Percentiles rank a stretch among this genome's conserved stretches.
Conservation (phyloP, 139 green algal species). For the Closterium sp. region DNA sequence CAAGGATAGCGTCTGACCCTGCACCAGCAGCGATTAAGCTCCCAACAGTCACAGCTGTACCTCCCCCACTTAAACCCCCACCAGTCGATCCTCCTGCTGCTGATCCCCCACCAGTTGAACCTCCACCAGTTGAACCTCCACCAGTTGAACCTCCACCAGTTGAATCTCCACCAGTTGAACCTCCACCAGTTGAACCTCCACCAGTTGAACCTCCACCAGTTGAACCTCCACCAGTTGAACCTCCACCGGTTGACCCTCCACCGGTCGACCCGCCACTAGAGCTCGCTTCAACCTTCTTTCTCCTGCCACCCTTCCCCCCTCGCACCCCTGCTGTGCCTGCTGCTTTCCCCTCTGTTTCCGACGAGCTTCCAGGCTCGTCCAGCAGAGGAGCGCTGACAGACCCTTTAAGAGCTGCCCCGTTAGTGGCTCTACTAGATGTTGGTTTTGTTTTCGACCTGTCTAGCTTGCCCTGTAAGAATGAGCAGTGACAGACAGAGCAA, state of each 20-base stretch:
- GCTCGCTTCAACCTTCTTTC: background rate
- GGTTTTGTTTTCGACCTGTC: background rate
- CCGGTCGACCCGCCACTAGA: background rate
- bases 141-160: background rate
- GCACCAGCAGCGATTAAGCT: background rate
- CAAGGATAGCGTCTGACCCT: background rate
- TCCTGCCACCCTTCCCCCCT: background rate
- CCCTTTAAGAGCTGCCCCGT: background rate
- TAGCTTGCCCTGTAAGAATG: background rate
- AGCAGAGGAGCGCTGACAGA: background rate
- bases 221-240: too few relatives aligned
- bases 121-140: background rate
- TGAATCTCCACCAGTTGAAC: too few relatives aligned
- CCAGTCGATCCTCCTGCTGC: background rate
- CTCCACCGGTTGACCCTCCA: too few relatives aligned
- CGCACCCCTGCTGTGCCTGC: background rate
- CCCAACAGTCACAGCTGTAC: background rate
- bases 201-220: too few relatives aligned
- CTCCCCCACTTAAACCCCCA: background rate
- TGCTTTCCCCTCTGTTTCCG: background rate
- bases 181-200: too few relatives aligned
- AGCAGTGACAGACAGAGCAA: background rate
- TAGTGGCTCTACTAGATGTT: background rate
- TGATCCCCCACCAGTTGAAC: background rate
- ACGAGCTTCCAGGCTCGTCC: background rate